phyloP scores from a whole-genome alignment of 192 early-diverging fungal species.

The Backusella westeae region DNA sequence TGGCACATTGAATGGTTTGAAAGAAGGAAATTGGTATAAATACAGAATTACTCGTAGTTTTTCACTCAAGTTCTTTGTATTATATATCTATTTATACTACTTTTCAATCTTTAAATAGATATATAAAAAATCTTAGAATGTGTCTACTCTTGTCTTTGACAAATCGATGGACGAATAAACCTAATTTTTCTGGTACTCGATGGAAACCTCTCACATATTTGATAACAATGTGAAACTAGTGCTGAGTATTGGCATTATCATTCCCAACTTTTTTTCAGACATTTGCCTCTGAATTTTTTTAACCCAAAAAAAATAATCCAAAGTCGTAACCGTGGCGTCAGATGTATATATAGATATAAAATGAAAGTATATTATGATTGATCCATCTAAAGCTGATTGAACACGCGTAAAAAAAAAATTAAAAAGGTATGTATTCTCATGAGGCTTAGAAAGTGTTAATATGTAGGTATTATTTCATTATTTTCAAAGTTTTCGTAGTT shows the following conservation, averaged over 20 bases:
- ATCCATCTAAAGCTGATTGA: not conserved
- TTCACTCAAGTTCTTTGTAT: not conserved
- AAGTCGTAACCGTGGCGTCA: not conserved
- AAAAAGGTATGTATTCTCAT: not conserved
- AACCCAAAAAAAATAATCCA: not conserved
- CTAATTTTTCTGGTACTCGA: not conserved
- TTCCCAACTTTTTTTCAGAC: not conserved
- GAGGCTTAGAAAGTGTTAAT: not conserved
- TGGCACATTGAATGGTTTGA: not conserved
- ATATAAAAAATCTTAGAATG: not conserved
- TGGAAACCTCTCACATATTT: not conserved
- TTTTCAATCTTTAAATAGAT: not conserved
- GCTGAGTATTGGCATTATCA: not conserved
- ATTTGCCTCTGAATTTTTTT: not conserved
- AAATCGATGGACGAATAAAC: not conserved
- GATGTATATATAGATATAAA: not conserved
- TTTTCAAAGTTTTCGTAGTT: not conserved
- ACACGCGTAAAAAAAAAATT: not conserved
- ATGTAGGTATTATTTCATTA: not conserved
- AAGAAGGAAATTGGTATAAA: not conserved
- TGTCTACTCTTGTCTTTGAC: not conserved
- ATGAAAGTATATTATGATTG: not conserved
- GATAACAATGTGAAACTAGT: not conserved
- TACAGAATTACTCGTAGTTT: not conserved
- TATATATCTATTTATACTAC: not conserved